Base-by-base conservation (phyloP, 192 early-diverging fungal genomes). In the Backusella morwellensis region DNA sequence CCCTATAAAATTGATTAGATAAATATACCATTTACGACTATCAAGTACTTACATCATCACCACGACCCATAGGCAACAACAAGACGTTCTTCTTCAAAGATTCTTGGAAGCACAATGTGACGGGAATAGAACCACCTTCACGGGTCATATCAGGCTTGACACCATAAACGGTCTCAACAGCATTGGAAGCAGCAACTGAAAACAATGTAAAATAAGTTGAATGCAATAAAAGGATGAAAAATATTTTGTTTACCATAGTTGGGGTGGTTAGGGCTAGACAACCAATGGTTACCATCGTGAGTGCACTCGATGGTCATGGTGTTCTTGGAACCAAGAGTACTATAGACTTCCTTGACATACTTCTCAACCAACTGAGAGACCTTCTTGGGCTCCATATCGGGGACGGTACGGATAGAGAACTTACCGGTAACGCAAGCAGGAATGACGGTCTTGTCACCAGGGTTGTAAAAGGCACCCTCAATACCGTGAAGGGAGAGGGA, bases 61-160 rank as follows among this genome's bases (percentile, higher is more conserved):
- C 85, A 26, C 94, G 89, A 70, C 97, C 97, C 96, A 99, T 97
- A 38, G 97, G 97, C 78, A 99, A 87, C 78, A 99, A 89, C 69
- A 99, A 84, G 26, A 97, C 95, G 79, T 92, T 96, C 87, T 93
- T 93, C 72, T 93, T 84, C 23, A 99, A 86, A 44, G 94, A 93
- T 80, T 99, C 96, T 89, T 99, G 96, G 89, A 99, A 99, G 6
- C 95, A 96, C 72, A 99, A 87, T 9, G 98, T 99, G 15, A 99
- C 97, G 26, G 98, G 98, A 80, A 99, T 99, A 35, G 94, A 95
- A 8, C 98, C 98, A 73, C 97, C 97, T 89, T 99, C 98, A 81
- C 98, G 93, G 32, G 97, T 99, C 81, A 95, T 87, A 80, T 99
- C 98, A 70, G 98, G 98, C 85, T 90, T 95, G 76, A 93, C 92